phyloP scores from a whole-genome alignment of 2,329 filamentous ascomycete species.

The Cylindrodendrum hubeiense region DNA sequence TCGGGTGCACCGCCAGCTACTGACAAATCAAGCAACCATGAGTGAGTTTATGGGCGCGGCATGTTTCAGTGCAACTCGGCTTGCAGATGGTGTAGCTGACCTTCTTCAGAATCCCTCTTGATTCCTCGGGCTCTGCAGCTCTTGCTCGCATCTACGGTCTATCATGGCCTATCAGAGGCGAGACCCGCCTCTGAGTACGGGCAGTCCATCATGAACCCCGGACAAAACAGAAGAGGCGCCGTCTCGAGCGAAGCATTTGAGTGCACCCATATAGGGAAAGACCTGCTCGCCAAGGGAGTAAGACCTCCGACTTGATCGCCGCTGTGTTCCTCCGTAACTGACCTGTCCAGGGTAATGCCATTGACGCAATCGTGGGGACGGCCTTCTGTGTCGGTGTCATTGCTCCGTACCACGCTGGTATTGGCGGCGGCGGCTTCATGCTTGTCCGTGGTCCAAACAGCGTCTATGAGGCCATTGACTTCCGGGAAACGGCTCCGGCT shows the following conservation, averaged over 20 bases:
- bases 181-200: slow-evolving; percentile 15
- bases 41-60: background rate
- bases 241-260: slow-evolving; percentile 78
- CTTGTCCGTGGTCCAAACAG: slow-evolving; percentile 80
- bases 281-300: slow-evolving; percentile 68
- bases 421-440: slow-evolving; percentile 93
- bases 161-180: slow-evolving; percentile 25
- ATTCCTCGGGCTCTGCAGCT: slow-evolving; percentile 2
- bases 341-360: slow-evolving; percentile 73
- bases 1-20: background rate
- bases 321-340: background rate
- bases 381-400: slow-evolving; percentile 82
- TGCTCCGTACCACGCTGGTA: slow-evolving; percentile 83
- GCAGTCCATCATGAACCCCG: slow-evolving; percentile 27
- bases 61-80: background rate
- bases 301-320: slow-evolving; percentile 23
- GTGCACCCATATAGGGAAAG: slow-evolving; percentile 77
- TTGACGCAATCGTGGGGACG: slow-evolving; percentile 80
- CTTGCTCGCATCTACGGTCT: slow-evolving; percentile 21
- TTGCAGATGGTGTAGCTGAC: background rate
- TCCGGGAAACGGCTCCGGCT: slow-evolving; percentile 87
- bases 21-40: slow-evolving; percentile 1
- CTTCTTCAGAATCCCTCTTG: background rate
- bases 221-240: slow-evolving; percentile 62
- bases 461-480: slow-evolving; percentile 89